A percentile compares a stretch with the other conserved stretches of the same genome.
Evolutionary conservation across 2,329 filamentous ascomycete genomes (phyloP).

Genomic region (Hypoxylon sp.): DNA sequence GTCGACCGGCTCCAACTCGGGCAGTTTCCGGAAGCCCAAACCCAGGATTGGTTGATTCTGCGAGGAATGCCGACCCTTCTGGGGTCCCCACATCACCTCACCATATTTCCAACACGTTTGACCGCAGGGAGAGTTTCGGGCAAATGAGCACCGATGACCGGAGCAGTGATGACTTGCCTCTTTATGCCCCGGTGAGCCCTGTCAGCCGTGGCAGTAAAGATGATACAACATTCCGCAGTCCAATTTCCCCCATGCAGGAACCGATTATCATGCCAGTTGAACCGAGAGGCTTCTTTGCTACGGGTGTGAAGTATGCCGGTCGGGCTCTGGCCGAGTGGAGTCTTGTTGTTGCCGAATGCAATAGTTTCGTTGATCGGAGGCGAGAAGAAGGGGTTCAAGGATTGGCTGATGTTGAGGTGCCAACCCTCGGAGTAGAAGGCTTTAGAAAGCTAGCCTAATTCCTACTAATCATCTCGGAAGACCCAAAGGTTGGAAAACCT

Average conservation of each 20-base stretch:
- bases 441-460: conserved; percentile 54
- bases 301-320: conserved; percentile 69
- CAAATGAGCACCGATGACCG: conserved; percentile 36
- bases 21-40: conserved; percentile 57
- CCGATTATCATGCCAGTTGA: conserved; percentile 54
- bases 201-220: conserved; percentile 15
- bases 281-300: conserved; percentile 56
- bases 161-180: conserved; percentile 37
- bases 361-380: conserved; percentile 81
- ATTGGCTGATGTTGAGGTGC: conserved; percentile 75
- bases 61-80: conserved; percentile 58
- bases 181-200: conserved; percentile 23
- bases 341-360: conserved; percentile 78
- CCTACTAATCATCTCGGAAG: neutral
- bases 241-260: conserved; percentile 42
- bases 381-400: conserved; percentile 75
- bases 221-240: conserved; percentile 4
- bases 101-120: conserved; percentile 35
- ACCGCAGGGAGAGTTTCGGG: conserved; percentile 35
- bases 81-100: conserved; percentile 45
- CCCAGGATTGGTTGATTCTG: conserved; percentile 58
- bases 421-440: conserved; percentile 69
- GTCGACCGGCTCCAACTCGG: conserved; percentile 55
- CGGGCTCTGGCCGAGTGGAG: conserved; percentile 82
- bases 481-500: neutral